A percentile compares a stretch with the other conserved stretches of the same genome.
phyloP scores from a whole-genome alignment of 2,329 filamentous ascomycete genomes.

The Cyphellophora europaea region DNA sequence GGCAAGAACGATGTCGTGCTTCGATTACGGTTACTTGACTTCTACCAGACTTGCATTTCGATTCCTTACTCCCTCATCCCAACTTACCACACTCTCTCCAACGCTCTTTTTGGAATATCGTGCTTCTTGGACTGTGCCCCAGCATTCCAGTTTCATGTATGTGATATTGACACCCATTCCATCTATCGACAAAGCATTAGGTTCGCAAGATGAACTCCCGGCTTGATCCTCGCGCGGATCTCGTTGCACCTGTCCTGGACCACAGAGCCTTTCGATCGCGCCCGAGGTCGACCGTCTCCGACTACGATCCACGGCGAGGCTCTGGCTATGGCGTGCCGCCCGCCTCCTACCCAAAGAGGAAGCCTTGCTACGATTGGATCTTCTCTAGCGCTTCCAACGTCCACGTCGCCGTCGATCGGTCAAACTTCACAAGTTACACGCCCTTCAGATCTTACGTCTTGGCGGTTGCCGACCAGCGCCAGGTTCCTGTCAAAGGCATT shows the following conservation, averaged over 20 bases:
- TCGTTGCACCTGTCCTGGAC: background rate
- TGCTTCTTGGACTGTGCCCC: no score
- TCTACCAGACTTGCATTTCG: no score
- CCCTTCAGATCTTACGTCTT: slow-evolving; percentile 19
- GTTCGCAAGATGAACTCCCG: background rate
- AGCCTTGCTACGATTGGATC: slow-evolving; percentile 20
- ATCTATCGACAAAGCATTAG: no score
- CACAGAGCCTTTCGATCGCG: background rate
- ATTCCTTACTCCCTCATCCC: no score
- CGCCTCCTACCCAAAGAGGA: slow-evolving; percentile 6
- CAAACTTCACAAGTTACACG: slow-evolving; percentile 23
- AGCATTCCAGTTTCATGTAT: no score
- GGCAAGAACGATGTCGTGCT: no score
- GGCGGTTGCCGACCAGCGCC: slow-evolving; percentile 16
- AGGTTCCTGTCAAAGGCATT: slow-evolving; percentile 21
- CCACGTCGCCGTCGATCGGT: slow-evolving; percentile 25
- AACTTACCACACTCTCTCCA: no score
- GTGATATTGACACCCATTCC: no score
- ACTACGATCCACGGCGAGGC: background rate
- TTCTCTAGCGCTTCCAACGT: slow-evolving; percentile 20
- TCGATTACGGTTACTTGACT: no score
- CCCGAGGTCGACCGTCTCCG: background rate
- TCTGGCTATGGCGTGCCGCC: background rate
- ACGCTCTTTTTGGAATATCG: no score
- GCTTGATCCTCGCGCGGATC: background rate